Evolutionary conservation across 2,329 filamentous ascomycete species (phyloP), one percentile per base, ranked within the genome.

Genomic region (Fusarium clavum): DNA sequence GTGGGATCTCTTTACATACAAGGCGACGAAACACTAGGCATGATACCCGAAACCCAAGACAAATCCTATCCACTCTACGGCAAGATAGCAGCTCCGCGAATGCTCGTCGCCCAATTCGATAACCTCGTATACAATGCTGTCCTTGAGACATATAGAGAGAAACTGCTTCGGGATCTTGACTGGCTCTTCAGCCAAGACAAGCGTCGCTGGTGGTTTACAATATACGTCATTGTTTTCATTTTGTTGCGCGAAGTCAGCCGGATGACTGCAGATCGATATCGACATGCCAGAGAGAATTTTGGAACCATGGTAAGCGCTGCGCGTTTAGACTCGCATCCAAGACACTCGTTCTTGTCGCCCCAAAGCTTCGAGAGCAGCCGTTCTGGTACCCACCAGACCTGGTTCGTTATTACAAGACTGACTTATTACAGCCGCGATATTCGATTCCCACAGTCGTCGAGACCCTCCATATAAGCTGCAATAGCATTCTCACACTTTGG

Each of bases 401-500:
- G 14, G n/a, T 20, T 29, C 30, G 24, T 14, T 10, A 22, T 49
- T 54, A 67, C 44, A 22, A n/a, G 14, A 22, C 22, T 81, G 78
- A 61, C 65, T 11, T 76, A 75, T 11, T 82, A 14, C 13, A 81
- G 79, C 61, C 63, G n/a, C 77, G 76, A 13, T 83, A 83, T 57
- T 77, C 83, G 2, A 78, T 84, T 10, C 78, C 78, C 0, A 18
- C 44, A 2, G 84, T 83, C 57, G 81, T 86, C 18, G 78, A 82
- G 38, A 74, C 80, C 8, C 76, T 86, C 3, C 85, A 87, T 18
- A 76, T 80, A 14, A 79, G 83, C 7, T 83, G 81, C 29, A 84
- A 83, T 52, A 81, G 81, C 54, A 76, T 86, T 29, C 81, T 87
- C 3, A 75, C 77, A 13, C 78, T 85, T 56, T 87, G 85, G 85